Percentiles rank a stretch among this genome's conserved stretches.
Evolutionary conservation across 1,284 basidiomycete species (phyloP).

Genomic region (Cutaneotrichosporon sp.): DNA sequence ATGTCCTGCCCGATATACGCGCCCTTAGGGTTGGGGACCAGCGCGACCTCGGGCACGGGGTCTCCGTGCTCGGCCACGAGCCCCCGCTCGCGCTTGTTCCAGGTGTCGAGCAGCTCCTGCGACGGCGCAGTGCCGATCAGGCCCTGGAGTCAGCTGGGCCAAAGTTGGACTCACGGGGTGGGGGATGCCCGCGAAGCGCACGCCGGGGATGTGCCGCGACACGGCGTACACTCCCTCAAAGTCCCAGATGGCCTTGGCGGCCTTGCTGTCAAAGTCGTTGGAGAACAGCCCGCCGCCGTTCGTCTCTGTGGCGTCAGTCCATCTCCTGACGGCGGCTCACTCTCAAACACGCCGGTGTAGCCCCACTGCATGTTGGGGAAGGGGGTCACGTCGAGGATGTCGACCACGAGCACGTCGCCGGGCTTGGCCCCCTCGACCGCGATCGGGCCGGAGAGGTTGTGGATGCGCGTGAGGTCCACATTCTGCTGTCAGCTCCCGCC

Average conservation of each 20-base stretch:
- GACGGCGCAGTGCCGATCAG: conserved; percentile 75
- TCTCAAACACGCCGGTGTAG: conserved; percentile 61
- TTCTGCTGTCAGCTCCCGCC: conserved; percentile 53
- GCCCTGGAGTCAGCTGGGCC: conserved; percentile 47
- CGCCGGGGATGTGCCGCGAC: conserved; percentile 73
- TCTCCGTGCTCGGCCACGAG: conserved; percentile 60
- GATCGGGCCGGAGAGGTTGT: conserved; percentile 74
- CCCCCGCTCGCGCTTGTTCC: conserved; percentile 73
- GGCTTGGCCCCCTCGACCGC: conserved; percentile 73
- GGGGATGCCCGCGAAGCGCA: conserved; percentile 73
- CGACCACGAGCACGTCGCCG: conserved; percentile 73
- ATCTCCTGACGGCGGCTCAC: conserved; percentile 44
- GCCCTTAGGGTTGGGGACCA: conserved; percentile 65
- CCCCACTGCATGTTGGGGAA: conserved; percentile 81
- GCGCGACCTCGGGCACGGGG: conserved; percentile 64
- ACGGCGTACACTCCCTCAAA: conserved; percentile 70
- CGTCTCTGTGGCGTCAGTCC: conserved; percentile 67
- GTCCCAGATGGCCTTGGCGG: conserved; percentile 79
- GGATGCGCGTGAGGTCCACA: conserved; percentile 59
- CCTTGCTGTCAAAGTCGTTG: conserved; percentile 51
- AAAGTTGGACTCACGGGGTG: conserved; percentile 57
- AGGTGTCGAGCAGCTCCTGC: conserved; percentile 66
- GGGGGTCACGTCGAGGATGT: conserved; percentile 68
- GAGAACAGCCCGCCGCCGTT: conserved; percentile 77
- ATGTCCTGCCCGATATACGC: conserved; percentile 68